phyloP scores from a whole-genome alignment of 2,329 filamentous ascomycete genomes.

The Trichoderma arundinaceum region DNA sequence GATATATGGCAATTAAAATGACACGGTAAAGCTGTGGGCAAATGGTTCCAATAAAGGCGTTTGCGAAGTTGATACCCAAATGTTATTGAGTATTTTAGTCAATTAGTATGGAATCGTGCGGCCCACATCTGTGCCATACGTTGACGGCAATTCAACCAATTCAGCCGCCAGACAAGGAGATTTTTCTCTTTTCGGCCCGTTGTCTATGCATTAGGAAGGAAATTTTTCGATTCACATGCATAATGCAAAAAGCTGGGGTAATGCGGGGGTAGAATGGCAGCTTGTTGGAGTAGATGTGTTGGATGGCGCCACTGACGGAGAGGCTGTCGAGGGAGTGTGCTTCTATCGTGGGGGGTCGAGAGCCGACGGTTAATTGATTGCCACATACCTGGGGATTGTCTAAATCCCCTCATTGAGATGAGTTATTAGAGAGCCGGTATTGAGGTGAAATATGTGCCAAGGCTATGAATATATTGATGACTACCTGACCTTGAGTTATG shows the following conservation, averaged over 20 bases:
- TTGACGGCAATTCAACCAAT: neutral
- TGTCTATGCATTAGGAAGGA: neutral
- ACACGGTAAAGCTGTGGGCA: neutral
- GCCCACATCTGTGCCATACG: neutral
- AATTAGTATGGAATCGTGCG: no score
- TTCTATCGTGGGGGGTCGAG: neutral
- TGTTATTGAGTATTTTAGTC: no score
- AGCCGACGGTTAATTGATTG: slow-evolving; percentile 20
- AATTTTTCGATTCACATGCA: neutral
- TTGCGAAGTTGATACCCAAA: slow-evolving; percentile 14
- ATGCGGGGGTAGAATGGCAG: neutral
- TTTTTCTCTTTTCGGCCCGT: neutral
- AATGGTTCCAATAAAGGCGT: neutral
- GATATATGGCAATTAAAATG: neutral
- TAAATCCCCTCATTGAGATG: neutral
- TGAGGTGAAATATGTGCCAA: neutral
- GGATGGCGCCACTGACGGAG: neutral
- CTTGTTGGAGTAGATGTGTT: neutral
- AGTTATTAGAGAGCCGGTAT: neutral
- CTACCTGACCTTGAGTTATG: no score
- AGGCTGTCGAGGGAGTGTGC: neutral
- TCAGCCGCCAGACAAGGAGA: slow-evolving; percentile 14
- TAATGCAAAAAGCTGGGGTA: neutral
- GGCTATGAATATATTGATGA: no score
- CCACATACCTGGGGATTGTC: no score